Evolutionary conservation across 805 yeast species (phyloP).

Genomic region (Barnettozyma californica): DNA sequence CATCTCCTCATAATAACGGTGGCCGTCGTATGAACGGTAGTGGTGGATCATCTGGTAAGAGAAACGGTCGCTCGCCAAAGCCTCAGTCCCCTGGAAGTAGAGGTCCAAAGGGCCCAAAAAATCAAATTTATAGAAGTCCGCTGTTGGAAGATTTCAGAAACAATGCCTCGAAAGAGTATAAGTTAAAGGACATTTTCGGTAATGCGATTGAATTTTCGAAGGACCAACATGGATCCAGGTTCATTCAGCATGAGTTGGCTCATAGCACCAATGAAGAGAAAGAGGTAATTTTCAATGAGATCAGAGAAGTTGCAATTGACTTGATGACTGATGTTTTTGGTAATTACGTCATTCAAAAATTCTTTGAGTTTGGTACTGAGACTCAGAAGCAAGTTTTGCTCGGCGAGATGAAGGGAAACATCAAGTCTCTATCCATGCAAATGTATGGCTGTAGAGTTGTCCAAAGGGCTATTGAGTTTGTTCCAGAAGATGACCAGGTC

Average conservation of each 20-base stretch:
- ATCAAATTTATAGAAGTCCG: constrained; percentile 67
- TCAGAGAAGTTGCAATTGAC: constrained; percentile 66
- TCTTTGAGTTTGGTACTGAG: constrained; percentile 74
- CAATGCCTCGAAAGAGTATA: constrained; percentile 53
- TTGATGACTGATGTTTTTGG: constrained; percentile 97
- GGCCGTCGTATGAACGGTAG: constrained; percentile 1
- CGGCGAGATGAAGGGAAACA: constrained; percentile 66
- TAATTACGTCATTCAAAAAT: constrained; percentile 92
- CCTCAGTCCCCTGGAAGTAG: constrained; percentile 21
- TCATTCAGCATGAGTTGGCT: constrained; percentile 84
- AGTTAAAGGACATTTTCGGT: constrained; percentile 72
- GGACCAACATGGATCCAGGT: constrained; percentile 96
- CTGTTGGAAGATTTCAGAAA: constrained; percentile 80
- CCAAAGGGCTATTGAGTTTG: constrained; percentile 83
- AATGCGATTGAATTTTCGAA: constrained; percentile 87
- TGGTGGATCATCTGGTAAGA: constrained; percentile 8
- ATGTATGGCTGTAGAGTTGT: constrained; percentile 99
- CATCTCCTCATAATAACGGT: constrained; percentile 4
- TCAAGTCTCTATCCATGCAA: constrained; percentile 74
- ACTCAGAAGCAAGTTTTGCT: constrained; percentile 67
- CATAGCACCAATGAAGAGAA: constrained; percentile 61
- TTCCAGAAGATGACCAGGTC: constrained; percentile 59
- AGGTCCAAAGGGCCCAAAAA: constrained; percentile 26
- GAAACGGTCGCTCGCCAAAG: constrained; percentile 22
- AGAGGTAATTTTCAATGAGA: constrained; percentile 78